Evolutionary conservation across 192 early-diverging fungal species (phyloP), one percentile per base, ranked within the genome.

Genomic region (Gryganskiella cystojenkinii): DNA sequence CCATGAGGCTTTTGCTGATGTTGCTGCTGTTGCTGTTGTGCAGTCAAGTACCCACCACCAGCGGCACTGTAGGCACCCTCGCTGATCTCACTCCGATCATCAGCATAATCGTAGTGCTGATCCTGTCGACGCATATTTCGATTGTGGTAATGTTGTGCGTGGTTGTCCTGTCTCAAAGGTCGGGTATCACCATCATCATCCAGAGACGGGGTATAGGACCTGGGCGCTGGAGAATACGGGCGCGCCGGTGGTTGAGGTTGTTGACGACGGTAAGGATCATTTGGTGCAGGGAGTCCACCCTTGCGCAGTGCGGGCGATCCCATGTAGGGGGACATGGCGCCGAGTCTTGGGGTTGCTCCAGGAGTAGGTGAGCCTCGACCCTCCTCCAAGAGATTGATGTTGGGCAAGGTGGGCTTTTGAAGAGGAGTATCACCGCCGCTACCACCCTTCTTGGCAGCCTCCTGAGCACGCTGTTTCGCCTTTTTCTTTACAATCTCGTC

Each of bases 401-500:
- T 71, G 53, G 81, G 81, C 1, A 82, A 33, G 0, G 81, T 82
- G 24, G 81, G 69, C 44, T 82, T 61, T 25, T 57, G 66, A 28
- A 56, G 81, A 3, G 61, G 54, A 17, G 61, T 59, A 1, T 79
- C 64, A 9, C 64, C 72, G 15, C 56, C 61, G 13, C 63, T 63
- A 24, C 71, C 81, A 3, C 31, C 37, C 54, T 61, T 69, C 35
- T 67, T 67, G 24, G 73, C 57, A 33, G 64, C 42, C 13, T 75
- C 66, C 37, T 57, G 55, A 51, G 72, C 61, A 34, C 87, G 84
- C 64, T 86, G 78, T 54, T 76, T 66, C 0, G 74, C 66, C 56
- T 87, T 88, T 34, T 73, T 61, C 43, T 80, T 81, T 28, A 90
- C 78, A 51, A 90, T 72, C 62, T 90, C 89, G 58, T 65, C 81